Percentiles rank a stretch among this genome's conserved stretches.
Evolutionary conservation across 2,329 filamentous ascomycete genomes (phyloP).

Genomic region (Talaromyces sp.): DNA sequence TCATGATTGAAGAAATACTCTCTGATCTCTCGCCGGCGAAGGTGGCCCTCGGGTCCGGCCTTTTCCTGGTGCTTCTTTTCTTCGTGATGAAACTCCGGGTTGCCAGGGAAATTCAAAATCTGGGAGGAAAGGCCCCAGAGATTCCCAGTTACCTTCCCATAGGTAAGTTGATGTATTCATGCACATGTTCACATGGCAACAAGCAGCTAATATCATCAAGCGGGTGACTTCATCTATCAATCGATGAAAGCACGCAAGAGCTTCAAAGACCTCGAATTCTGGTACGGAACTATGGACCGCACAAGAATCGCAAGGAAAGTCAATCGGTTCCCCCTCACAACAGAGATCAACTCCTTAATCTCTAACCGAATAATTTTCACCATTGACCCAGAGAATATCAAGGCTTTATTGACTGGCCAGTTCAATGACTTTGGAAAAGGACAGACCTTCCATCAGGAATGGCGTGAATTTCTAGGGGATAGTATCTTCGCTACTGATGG

Average conservation of each 20-base stretch:
- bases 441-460: constrained; percentile 64
- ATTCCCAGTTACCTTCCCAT: constrained; percentile 30
- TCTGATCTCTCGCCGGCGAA: constrained; percentile 40
- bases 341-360: constrained; percentile 46
- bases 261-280: constrained; percentile 57
- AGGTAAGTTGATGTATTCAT: constrained; percentile 18
- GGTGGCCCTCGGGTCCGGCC: constrained; percentile 33
- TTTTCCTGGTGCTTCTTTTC: constrained; percentile 35
- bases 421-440: constrained; percentile 77
- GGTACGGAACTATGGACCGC: constrained; percentile 47
- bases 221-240: constrained; percentile 58
- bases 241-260: constrained; percentile 48
- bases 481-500: constrained; percentile 77
- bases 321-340: constrained; percentile 45
- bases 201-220: constrained; percentile 31
- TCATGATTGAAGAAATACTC: constrained; percentile 44
- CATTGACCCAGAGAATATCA: constrained; percentile 73
- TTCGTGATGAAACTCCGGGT: constrained; percentile 24
- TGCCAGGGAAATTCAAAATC: constrained; percentile 21
- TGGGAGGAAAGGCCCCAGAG: constrained; percentile 31
- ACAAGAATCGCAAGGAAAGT: constrained; percentile 22
- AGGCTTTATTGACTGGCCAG: constrained; percentile 71
- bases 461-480: constrained; percentile 51
- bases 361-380: constrained; percentile 50
- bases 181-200: neutral